phyloP scores from a whole-genome alignment of 768 basidiomycete species.

The Amanita thiersii region DNA sequence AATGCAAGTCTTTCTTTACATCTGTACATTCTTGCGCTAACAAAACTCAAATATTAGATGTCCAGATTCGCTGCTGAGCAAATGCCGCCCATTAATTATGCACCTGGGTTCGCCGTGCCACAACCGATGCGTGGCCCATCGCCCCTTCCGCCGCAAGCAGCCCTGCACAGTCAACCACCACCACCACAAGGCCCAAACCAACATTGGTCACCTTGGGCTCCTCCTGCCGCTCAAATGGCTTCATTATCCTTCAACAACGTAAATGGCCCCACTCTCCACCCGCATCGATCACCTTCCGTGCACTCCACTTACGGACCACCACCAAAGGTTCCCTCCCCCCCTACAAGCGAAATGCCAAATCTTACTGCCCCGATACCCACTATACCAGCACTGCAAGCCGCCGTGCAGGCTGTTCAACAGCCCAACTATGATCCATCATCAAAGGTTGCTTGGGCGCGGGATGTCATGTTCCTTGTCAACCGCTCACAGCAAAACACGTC shows the following conservation, averaged over 20 bases:
- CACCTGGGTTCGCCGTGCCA: constrained; percentile 20
- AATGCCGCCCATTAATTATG: constrained; percentile 16
- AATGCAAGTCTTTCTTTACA: constrained; percentile 39
- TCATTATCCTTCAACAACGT: constrained; percentile 18
- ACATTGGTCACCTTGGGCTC: constrained; percentile 12
- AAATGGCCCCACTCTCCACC: constrained; percentile 14
- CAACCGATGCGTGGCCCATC: constrained; percentile 8
- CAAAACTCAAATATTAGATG: constrained; percentile 42
- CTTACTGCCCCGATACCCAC: constrained; percentile 66
- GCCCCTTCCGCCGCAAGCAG: constrained; percentile 11
- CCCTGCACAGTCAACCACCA: constrained; percentile 11
- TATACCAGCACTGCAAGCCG: constrained; percentile 47
- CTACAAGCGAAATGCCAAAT: constrained; percentile 25
- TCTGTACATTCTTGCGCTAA: constrained; percentile 39
- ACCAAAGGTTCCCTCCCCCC: constrained; percentile 30
- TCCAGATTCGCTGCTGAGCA: constrained; percentile 23
- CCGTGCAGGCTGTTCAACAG: constrained; percentile 41
- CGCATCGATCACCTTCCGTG: constrained; percentile 25
- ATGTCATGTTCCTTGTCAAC: constrained; percentile 77
- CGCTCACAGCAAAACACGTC: constrained; percentile 29
- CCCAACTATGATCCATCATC: constrained; percentile 49
- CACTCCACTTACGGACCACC: constrained; percentile 44
- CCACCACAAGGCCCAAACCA: constrained; percentile 11
- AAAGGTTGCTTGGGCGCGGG: constrained; percentile 73
- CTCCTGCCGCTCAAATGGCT: constrained; percentile 14